A percentile compares a stretch with the other conserved stretches of the same genome.
Evolutionary conservation across 768 basidiomycete species (phyloP).

Genomic region (Hydnum rufescens): DNA sequence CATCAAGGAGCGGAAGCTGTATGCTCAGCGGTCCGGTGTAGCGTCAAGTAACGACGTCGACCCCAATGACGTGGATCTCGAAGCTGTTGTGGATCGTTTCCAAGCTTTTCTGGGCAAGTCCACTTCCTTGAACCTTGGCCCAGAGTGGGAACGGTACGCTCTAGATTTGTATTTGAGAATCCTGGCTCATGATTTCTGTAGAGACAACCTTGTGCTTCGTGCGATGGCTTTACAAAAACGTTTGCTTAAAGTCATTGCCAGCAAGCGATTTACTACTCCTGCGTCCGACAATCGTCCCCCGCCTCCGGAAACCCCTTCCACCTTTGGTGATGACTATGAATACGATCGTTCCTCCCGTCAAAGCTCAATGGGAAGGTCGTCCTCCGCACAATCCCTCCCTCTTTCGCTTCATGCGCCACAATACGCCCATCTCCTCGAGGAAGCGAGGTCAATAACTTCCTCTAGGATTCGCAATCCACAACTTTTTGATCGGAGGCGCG

Average conservation of each 20-base stretch:
- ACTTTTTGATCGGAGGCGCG: background rate
- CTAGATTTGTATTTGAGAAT: background rate
- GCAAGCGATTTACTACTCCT: background rate
- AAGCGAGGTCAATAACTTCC: background rate
- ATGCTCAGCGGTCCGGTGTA: constrained; percentile 20
- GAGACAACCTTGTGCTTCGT: background rate
- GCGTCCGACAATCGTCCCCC: background rate
- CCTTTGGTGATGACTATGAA: background rate
- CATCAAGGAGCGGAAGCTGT: constrained; percentile 42
- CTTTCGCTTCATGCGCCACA: background rate
- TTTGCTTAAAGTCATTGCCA: background rate
- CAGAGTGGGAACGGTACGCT: background rate
- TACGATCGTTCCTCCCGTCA: background rate
- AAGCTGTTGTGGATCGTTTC: constrained; percentile 43
- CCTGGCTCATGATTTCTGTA: background rate
- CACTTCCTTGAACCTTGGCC: background rate
- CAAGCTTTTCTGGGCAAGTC: background rate
- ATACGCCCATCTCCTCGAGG: background rate
- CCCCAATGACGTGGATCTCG: constrained; percentile 32
- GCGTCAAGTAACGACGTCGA: constrained; percentile 26
- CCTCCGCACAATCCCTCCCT: background rate
- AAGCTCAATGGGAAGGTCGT: background rate
- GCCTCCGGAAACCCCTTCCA: background rate
- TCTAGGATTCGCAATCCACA: background rate
- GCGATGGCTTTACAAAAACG: background rate